Evolutionary conservation across 495 filamentous ascomycete species (phyloP).

Genomic region (Penicillium cosmopolitanum): DNA sequence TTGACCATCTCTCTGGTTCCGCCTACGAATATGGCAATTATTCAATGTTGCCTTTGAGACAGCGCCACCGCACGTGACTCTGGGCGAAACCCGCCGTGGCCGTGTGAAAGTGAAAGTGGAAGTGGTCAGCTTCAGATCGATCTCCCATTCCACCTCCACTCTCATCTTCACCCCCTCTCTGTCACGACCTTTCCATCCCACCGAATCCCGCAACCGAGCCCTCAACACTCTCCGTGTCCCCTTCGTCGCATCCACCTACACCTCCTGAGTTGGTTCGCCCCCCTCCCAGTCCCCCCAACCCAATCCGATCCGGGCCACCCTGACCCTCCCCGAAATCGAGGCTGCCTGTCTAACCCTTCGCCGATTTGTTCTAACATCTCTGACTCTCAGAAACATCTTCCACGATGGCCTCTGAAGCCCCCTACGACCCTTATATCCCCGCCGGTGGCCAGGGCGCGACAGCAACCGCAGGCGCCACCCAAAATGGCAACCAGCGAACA

Average conservation of each 20-base stretch:
- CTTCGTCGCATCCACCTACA: constrained; percentile 1
- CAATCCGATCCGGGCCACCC: constrained; percentile 27
- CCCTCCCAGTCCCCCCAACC: neutral
- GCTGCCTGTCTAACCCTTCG: constrained; percentile 14
- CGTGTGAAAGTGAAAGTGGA: neutral
- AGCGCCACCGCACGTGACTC: constrained; percentile 34
- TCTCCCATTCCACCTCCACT: constrained; percentile 7
- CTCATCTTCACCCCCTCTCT: constrained; percentile 6
- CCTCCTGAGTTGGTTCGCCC: constrained; percentile 16
- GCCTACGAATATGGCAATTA: neutral
- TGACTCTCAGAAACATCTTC: constrained; percentile 16
- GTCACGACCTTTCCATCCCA: neutral
- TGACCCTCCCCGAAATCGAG: constrained; percentile 23
- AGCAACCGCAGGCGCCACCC: constrained; percentile 53
- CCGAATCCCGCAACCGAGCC: neutral
- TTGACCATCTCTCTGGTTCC: neutral
- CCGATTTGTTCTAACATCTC: constrained; percentile 18
- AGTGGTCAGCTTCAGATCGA: constrained; percentile 41
- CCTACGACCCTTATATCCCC: constrained; percentile 93
- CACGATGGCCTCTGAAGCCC: constrained; percentile 68
- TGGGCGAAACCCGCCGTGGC: constrained; percentile 25
- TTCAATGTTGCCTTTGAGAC: constrained; percentile 21
- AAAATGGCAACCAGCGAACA: constrained; percentile 66
- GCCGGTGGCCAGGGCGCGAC: constrained; percentile 55
- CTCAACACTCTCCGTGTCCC: neutral